Percentiles rank a stretch among this genome's conserved stretches.
Evolutionary conservation across 2,329 filamentous ascomycete species (phyloP).

Genomic region (Apiospora saccharicola): DNA sequence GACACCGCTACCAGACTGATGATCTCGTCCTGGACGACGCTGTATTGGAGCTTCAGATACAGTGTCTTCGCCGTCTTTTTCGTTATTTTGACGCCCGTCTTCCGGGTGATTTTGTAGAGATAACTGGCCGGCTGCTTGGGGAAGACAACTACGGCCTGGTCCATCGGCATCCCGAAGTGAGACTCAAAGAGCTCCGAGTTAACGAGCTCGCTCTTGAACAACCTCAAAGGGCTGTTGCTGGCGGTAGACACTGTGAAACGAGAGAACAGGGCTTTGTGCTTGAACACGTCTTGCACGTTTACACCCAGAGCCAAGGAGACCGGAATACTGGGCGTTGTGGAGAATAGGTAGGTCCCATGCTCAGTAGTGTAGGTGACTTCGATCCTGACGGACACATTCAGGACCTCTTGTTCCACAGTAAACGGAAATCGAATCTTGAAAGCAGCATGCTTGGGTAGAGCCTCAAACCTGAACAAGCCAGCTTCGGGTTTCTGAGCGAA

Average conservation of each 20-base stretch:
- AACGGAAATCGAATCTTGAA: conserved; percentile 78
- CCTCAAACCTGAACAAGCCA: conserved; percentile 59
- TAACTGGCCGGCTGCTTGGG: conserved; percentile 82
- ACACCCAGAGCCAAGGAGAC: conserved; percentile 87
- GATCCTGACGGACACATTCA: conserved; percentile 75
- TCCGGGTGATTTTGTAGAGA: conserved; percentile 78
- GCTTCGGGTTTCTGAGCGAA: conserved; percentile 60
- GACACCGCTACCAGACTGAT: conserved; percentile 55
- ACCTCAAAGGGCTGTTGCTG: conserved; percentile 74
- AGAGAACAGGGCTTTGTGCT: conserved; percentile 81
- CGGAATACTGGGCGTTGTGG: conserved; percentile 68
- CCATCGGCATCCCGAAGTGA: conserved; percentile 62
- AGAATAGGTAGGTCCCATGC: conserved; percentile 69
- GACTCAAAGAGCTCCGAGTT: conserved; percentile 75
- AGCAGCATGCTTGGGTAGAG: conserved; percentile 52
- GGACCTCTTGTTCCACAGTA: conserved; percentile 79
- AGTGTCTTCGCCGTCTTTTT: conserved; percentile 56
- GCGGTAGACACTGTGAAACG: conserved; percentile 90
- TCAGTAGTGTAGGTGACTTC: conserved; percentile 78
- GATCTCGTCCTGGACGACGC: conserved; percentile 78
- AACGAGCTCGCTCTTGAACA: conserved; percentile 75
- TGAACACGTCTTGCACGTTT: conserved; percentile 96
- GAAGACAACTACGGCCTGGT: conserved; percentile 70
- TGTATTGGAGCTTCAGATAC: conserved; percentile 77
- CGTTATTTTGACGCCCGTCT: conserved; percentile 42